Percentiles rank a stretch among this genome's conserved stretches.
phyloP scores from a whole-genome alignment of 768 basidiomycete species.

The Boletus tylopilopsis region DNA sequence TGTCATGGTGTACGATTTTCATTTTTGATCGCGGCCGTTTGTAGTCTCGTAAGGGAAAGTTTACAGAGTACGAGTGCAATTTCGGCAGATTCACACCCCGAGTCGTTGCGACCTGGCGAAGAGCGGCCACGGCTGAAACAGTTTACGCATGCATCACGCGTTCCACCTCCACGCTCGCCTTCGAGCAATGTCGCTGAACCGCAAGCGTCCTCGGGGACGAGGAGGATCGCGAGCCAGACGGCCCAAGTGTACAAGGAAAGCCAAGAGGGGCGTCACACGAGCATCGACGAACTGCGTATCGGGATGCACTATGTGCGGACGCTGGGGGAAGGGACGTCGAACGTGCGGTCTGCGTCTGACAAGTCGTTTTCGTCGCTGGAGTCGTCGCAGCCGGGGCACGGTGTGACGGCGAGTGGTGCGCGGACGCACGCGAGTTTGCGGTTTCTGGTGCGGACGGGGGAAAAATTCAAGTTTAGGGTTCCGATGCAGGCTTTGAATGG shows the following conservation, averaged over 20 bases:
- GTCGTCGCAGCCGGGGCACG: slow-evolving; percentile 46
- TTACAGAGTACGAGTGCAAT: slow-evolving; percentile 40
- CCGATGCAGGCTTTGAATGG: slow-evolving; percentile 33
- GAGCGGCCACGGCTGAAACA: slow-evolving; percentile 63
- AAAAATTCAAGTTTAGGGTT: slow-evolving; percentile 57
- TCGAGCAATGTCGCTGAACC: slow-evolving; percentile 22
- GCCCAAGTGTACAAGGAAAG: slow-evolving; percentile 52
- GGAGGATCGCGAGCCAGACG: slow-evolving; percentile 58
- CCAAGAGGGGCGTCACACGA: slow-evolving; percentile 34
- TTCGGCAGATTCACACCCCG: slow-evolving; percentile 34
- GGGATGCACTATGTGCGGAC: slow-evolving; percentile 70
- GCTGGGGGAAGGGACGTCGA: slow-evolving; percentile 50
- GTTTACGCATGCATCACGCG: slow-evolving; percentile 64
- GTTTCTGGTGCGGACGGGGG: slow-evolving; percentile 52
- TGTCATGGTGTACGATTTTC: background rate
- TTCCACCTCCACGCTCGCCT: slow-evolving; percentile 55
- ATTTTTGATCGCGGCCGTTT: slow-evolving; percentile 19
- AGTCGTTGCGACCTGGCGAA: slow-evolving; percentile 25
- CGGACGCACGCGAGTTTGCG: slow-evolving; percentile 29
- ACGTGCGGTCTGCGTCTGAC: slow-evolving; percentile 33
- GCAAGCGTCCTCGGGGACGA: slow-evolving; percentile 26
- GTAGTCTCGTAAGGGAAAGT: slow-evolving; percentile 50
- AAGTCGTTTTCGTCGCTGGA: slow-evolving; percentile 60
- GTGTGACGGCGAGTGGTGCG: slow-evolving; percentile 18
- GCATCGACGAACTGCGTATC: slow-evolving; percentile 62